Percentiles rank a stretch among this genome's conserved stretches.
phyloP scores from a whole-genome alignment of 352 stramenopile species.

The Pythium periplocum region DNA sequence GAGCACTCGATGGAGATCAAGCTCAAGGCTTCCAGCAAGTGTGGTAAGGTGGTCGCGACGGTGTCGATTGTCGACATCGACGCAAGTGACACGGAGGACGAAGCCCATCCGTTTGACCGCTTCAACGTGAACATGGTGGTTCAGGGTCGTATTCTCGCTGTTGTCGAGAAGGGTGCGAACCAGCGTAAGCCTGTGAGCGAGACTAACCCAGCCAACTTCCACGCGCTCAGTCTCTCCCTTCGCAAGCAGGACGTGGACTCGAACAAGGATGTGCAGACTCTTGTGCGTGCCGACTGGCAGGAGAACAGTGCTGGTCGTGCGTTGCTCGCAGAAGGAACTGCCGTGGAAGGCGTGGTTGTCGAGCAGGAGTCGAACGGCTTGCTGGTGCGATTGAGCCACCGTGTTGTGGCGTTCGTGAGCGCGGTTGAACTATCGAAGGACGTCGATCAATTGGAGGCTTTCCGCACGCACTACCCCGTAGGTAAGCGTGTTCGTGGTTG shows the following conservation, averaged over 20 bases:
- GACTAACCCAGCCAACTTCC: conserved; percentile 70
- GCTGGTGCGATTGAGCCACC: conserved; percentile 66
- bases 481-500: conserved; percentile 69
- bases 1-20: conserved; percentile 82
- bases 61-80: conserved; percentile 86
- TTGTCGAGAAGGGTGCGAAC: conserved; percentile 75
- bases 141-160: conserved; percentile 55
- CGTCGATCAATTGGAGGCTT: conserved; percentile 43
- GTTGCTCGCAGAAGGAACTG: conserved; percentile 53
- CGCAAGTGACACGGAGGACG: conserved; percentile 20
- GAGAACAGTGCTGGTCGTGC: conserved; percentile 59
- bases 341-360: conserved; percentile 62
- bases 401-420: conserved; percentile 55
- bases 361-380: conserved; percentile 55
- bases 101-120: conserved; percentile 72
- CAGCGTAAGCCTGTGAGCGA: conserved; percentile 81
- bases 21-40: conserved; percentile 65
- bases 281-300: conserved; percentile 76
- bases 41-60: conserved; percentile 65
- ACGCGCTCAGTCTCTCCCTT: conserved; percentile 66
- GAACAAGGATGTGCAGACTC: conserved; percentile 26
- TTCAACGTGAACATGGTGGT: conserved; percentile 76
- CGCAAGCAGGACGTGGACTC: conserved; percentile 40
- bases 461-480: conserved; percentile 66
- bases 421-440: conserved; percentile 69